Evolutionary conservation across 306 rosid genomes (phyloP), one percentile per base, ranked within the genome.

Genomic region (Rubus idaeus): DNA sequence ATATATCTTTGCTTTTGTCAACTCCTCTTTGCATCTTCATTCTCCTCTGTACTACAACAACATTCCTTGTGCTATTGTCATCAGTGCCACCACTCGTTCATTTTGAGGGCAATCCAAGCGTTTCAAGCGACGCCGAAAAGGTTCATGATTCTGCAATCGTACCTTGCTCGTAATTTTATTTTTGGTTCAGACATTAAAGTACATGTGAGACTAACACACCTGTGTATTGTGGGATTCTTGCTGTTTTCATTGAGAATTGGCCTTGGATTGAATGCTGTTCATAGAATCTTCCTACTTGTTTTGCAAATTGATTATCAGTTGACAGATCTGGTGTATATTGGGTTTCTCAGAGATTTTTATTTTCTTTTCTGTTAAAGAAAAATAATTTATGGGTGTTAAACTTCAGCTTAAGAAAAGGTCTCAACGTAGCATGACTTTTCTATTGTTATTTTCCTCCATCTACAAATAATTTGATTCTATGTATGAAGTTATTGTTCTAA

Each of bases 401-500:
- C 44, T 50, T 13, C 12, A 21, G 70, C 73, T 82, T 56, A 67
- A 71, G 61, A 52, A 73, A 68, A 41, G 21, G 56, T 80, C 18
- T 80, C 69, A 17, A 46, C 8, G 42, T 30, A n/a, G 10, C 6
- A 2, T 18, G 61, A 55, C 21, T 9, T 10, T 58, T 10, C 0
- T 23, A 39, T 56, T 56, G 35, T 56, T n/a, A n/a, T 20, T 58
- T 12, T 23, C 11, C 37, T 58, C 6, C 5, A 5, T 63, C 45
- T 63, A 12, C n/a, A 17, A 30, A 0, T 20, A 8, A 10, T 44
- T 71, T 73, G 64, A 4, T 83, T 30, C 58, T 41, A 35, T 76
- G 47, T 39, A 56, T 72, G 21, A 30, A 66, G 71, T 68, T 69
- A 46, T 70, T 79, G 72, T 75, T 84, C 88, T 83, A 73, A 85